Conservation (phyloP, 2,329 filamentous ascomycete species). For the Pyrenochaeta sp. region DNA sequence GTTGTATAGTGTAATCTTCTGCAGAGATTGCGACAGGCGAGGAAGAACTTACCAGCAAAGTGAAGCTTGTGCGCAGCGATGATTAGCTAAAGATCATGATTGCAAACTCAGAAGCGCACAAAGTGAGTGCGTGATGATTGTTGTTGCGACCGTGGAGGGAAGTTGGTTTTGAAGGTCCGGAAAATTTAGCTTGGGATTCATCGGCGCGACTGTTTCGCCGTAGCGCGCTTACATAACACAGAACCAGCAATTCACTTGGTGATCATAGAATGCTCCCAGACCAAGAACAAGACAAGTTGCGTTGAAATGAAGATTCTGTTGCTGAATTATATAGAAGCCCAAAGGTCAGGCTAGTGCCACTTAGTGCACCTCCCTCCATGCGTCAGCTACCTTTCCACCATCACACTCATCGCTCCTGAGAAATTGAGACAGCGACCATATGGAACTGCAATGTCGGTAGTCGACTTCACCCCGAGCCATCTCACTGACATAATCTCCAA, state of each 20-base stretch:
- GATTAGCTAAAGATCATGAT: constrained; percentile 20
- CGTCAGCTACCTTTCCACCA: too few relatives aligned
- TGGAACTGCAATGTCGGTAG: too few relatives aligned
- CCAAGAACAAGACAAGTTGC: too few relatives aligned
- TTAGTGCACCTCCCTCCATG: too few relatives aligned
- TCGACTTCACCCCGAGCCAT: too few relatives aligned
- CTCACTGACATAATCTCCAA: too few relatives aligned
- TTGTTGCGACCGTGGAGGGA: constrained; percentile 12
- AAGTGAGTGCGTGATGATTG: constrained; percentile 20
- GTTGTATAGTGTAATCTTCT: constrained; percentile 58
- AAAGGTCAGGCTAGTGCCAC: too few relatives aligned
- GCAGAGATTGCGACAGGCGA: constrained; percentile 20
- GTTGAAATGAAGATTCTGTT: too few relatives aligned
- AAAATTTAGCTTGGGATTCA: constrained; percentile 29
- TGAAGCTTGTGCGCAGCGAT: constrained; percentile 10
- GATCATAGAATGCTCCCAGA: too few relatives aligned
- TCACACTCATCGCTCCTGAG: too few relatives aligned
- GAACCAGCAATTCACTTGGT: not conserved
- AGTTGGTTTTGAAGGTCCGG: constrained; percentile 25
- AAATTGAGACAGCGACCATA: too few relatives aligned
- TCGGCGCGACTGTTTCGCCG: constrained; percentile 24
- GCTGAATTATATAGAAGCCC: too few relatives aligned
- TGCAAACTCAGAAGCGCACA: constrained; percentile 15
- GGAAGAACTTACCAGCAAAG: constrained; percentile 22
- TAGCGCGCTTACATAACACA: constrained; percentile 26